These are phyloP conservation scores for Serpula lacrymans DNA, from an alignment of 768 basidiomycete genomes.

Conservation along the genomic window DNA sequence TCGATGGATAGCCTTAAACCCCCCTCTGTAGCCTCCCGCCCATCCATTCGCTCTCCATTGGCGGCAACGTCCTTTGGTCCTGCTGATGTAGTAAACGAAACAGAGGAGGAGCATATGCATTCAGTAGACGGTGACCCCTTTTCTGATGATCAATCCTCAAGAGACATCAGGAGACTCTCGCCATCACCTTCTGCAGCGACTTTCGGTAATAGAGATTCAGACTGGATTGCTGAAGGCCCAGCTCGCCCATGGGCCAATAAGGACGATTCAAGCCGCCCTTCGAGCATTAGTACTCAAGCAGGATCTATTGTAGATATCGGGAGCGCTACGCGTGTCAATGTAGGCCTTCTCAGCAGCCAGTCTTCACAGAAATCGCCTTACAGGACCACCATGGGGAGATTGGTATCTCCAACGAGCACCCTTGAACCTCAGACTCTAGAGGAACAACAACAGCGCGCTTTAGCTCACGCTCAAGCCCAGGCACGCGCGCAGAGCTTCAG, in stretches of 20 bases:
- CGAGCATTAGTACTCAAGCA: slow-evolving; percentile 63
- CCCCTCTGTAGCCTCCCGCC: slow-evolving; percentile 35
- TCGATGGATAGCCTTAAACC: slow-evolving; percentile 39
- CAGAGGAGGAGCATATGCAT: slow-evolving; percentile 26
- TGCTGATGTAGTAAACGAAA: slow-evolving; percentile 55
- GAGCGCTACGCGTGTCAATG: slow-evolving; percentile 65
- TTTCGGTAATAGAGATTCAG: slow-evolving; percentile 19
- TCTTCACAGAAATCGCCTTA: slow-evolving; percentile 43
- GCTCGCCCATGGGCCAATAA: slow-evolving; percentile 39
- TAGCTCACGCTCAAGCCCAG: slow-evolving; percentile 59
- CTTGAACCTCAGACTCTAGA: slow-evolving; percentile 37
- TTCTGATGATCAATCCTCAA: slow-evolving; percentile 53
- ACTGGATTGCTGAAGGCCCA: slow-evolving; percentile 38
- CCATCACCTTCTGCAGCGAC: slow-evolving; percentile 37
- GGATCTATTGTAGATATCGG: slow-evolving; percentile 57
- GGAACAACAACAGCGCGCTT: slow-evolving; percentile 65
- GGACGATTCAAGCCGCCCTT: slow-evolving; percentile 45
- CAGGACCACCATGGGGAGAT: slow-evolving; percentile 60
- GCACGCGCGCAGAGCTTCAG: slow-evolving; percentile 52
- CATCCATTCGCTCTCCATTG: slow-evolving; percentile 59
- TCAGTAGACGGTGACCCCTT: slow-evolving; percentile 51
- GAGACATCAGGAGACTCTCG: slow-evolving; percentile 29
- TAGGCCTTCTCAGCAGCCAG: slow-evolving; percentile 41
- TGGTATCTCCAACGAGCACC: slow-evolving; percentile 46
- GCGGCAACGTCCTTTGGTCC: slow-evolving; percentile 72